phyloP scores from a whole-genome alignment of 1,139 yeast genomes.

The Blastobotrys serpentis region DNA sequence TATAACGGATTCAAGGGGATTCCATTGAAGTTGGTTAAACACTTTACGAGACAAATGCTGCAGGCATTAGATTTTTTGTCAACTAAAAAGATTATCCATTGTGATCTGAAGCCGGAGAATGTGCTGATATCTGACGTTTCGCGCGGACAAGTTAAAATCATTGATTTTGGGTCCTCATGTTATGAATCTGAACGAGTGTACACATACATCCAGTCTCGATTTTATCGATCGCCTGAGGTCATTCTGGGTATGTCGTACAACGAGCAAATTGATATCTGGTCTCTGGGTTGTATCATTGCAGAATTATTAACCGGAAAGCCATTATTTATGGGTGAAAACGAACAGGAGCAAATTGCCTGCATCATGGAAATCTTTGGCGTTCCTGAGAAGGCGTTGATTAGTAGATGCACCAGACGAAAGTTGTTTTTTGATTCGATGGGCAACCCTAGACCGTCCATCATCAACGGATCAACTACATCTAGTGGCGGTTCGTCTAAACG shows the following conservation, averaged over 20 bases:
- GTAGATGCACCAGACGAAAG: constrained; percentile 39
- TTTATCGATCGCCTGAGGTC: constrained; percentile 92
- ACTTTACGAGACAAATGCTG: constrained; percentile 56
- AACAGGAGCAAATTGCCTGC: constrained; percentile 60
- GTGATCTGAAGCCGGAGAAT: constrained; percentile 95
- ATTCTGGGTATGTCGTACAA: constrained; percentile 74
- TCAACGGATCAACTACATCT: not conserved
- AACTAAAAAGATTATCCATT: constrained; percentile 60
- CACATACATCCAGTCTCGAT: constrained; percentile 93
- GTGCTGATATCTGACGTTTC: constrained; percentile 78
- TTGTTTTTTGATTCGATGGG: constrained; percentile 47
- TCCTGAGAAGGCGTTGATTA: constrained; percentile 48
- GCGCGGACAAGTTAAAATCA: constrained; percentile 82
- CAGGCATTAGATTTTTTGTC: constrained; percentile 63
- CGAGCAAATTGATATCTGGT: constrained; percentile 76
- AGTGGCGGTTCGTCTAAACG: constrained; percentile 33
- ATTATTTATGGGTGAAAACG: constrained; percentile 67
- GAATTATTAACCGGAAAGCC: constrained; percentile 69
- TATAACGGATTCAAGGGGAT: constrained; percentile 62
- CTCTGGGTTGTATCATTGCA: constrained; percentile 66
- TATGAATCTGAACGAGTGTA: constrained; percentile 84
- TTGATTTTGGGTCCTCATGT: constrained; percentile 97
- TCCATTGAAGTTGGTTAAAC: constrained; percentile 49
- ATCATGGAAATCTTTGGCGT: constrained; percentile 62
- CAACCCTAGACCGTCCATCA: constrained; percentile 37